Percentiles rank a stretch among this genome's conserved stretches.
phyloP scores from a whole-genome alignment of 192 early-diverging fungal species.

The Globomyces pollinis-pini region DNA sequence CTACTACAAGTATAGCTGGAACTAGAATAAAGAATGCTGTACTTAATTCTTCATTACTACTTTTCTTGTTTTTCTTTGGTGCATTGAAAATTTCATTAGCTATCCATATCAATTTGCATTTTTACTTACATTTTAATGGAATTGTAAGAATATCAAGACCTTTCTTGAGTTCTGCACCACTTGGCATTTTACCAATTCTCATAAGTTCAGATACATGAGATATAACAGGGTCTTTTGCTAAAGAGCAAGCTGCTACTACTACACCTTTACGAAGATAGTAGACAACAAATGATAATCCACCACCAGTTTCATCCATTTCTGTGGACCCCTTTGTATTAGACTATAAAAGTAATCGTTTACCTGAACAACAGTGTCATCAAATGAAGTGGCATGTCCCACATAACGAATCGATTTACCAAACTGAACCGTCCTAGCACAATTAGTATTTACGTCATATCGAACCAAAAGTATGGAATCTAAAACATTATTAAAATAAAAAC shows the following conservation, averaged over 20 bases:
- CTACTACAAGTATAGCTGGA: neutral
- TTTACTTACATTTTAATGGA: conserved; percentile 11
- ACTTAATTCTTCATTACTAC: neutral
- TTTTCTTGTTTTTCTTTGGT: neutral
- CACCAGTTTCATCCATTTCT: conserved; percentile 11
- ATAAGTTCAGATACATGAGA: conserved; percentile 20
- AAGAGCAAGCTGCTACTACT: conserved; percentile 15
- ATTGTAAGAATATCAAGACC: conserved; percentile 16
- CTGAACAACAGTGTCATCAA: conserved; percentile 34
- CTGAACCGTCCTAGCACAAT: conserved; percentile 30
- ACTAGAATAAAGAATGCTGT: neutral
- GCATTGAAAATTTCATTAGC: conserved; percentile 2
- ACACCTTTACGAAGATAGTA: conserved; percentile 14
- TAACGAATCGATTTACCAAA: conserved; percentile 48
- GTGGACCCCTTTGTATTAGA: conserved; percentile 16
- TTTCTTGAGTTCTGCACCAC: conserved; percentile 7
- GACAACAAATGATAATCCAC: conserved; percentile 14
- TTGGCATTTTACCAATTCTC: conserved; percentile 17
- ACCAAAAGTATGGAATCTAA: conserved; percentile 54
- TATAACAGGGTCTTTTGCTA: conserved; percentile 21
- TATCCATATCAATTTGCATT: neutral
- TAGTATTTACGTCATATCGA: neutral
- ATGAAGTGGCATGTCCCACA: conserved; percentile 40
- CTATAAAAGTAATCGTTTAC: neutral
- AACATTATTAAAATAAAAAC: too few species aligned